phyloP scores from a whole-genome alignment of 2,329 filamentous ascomycete genomes.

The Lasiodiplodia hormozganensis region DNA sequence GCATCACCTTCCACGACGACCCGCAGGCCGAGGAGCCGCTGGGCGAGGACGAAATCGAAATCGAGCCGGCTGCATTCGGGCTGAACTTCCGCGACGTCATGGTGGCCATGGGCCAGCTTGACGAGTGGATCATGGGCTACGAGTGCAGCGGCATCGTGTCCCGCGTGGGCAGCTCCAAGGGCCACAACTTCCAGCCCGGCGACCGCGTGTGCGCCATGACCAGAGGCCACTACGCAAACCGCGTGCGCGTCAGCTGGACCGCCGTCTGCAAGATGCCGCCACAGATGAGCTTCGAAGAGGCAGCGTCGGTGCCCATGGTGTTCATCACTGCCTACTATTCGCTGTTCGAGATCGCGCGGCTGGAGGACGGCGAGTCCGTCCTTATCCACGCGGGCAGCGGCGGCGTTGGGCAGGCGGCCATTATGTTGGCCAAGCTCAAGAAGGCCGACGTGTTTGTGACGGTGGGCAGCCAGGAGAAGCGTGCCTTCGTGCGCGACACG shows the following conservation, averaged over 20 bases:
- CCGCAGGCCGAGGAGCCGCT: neutral
- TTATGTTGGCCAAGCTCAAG: conserved; percentile 34
- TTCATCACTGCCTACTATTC: conserved; percentile 32
- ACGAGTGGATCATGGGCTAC: conserved; percentile 27
- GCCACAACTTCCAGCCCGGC: conserved; percentile 17
- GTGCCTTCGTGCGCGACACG: conserved; percentile 33
- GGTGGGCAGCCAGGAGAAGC: conserved; percentile 37
- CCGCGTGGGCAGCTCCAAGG: conserved; percentile 19
- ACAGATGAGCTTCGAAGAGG: conserved; percentile 34
- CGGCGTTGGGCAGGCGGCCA: conserved; percentile 40
- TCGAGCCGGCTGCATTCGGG: conserved; percentile 25
- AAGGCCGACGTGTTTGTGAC: conserved; percentile 42
- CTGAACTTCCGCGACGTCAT: conserved; percentile 24
- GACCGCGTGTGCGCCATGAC: conserved; percentile 26
- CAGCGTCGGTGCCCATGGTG: conserved; percentile 34
- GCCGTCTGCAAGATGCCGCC: too few relatives aligned
- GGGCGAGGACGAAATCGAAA: conserved; percentile 30
- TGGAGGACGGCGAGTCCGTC: conserved; percentile 33
- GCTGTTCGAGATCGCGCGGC: conserved; percentile 30
- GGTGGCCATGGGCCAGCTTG: conserved; percentile 32
- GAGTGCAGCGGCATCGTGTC: conserved; percentile 35
- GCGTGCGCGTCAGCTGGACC: neutral
- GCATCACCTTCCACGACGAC: neutral
- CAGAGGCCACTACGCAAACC: neutral
- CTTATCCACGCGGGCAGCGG: conserved; percentile 43